Base-by-base conservation (phyloP, 805 yeast species). In the Lachancea thermotolerans region DNA sequence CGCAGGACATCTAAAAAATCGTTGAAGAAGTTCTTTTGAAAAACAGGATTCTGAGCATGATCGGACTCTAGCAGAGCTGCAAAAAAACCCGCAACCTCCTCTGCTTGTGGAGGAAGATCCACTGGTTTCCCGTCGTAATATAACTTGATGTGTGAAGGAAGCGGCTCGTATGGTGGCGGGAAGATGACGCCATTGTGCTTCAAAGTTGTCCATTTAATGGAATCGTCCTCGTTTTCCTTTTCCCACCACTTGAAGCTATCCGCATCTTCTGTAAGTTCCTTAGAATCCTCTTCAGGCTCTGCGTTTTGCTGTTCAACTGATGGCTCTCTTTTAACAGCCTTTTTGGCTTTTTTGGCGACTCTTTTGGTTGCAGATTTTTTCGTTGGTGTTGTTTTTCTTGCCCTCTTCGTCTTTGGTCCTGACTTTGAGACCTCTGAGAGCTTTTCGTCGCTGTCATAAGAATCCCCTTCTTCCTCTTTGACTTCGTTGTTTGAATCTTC, bases 51-150 rank as follows among this genome's bases (percentile, higher is more conserved):
- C 50, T 81, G 75, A 10, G 89, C 93, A 65, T 91, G 96, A 52
- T 91, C 96, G 1, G 89, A 75, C 52, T 86, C 89, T 37, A 90
- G 51, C 78, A 91, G 74, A 5, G 96, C 96, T 9, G 84, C 98
- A 64, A 75, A 91, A 59, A 89, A 91, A 0, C 96, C 97, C 0
- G 97, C 98, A 31, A 91, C 96, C 64, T 91, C 98, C 66, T 91
- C 99, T 2, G 96, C 97, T 45, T 73, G 85, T 1, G 70, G 67
- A 1, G 96, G 91, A 47, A 91, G 70, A 27, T 70, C 70, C 0
- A 90, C 90, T 0, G 93, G 85, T 52, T 77, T 73, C 0, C 86
- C 87, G 53, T 84, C 83, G 57, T 91, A 90, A 47, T 77, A 73
- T 43, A 91, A 55, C 58, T 84, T 86, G 34, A 90, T 85, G 56